Evolutionary conservation across 768 basidiomycete species (phyloP), one percentile per base, ranked within the genome.

Genomic region (Boletus eberwhitei): DNA sequence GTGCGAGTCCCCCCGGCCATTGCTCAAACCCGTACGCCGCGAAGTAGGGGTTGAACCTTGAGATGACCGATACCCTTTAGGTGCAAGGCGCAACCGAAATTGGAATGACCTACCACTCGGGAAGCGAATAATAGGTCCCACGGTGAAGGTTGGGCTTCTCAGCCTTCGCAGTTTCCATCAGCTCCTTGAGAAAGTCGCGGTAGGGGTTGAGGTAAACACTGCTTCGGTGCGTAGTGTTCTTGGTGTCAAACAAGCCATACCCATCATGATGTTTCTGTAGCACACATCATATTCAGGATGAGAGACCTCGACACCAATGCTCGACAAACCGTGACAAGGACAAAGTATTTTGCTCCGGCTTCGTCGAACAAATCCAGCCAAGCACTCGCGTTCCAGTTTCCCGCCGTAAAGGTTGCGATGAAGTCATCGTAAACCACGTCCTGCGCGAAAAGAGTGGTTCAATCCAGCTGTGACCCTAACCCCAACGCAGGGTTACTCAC

Each of bases 191-290:
- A 32, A 84, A 74, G 62, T 85, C 79, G 8, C 79, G 75, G 57
- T 78, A 69, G 0, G 82, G 82, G 2, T 77, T 74, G 16, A 83
- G 72, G 46, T 77, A 59, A 8, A 79, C 73, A 19, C 77, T 78
- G 43, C 73, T 79, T 50, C 83, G 65, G 58, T 82, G 70, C 0
- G 79, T 80, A 4, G 81, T 80, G 50, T 81, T 73, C 46, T 72
- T 73, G 4, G 84, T 79, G 57, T 85, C 81, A 35, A 84, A 85
- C 2, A 84, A 61, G 1, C 72, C 72, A 53, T 78, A 84, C 1
- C 84, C 84, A 52, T 85, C 84, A 52, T 85, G 83, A 50, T 85
- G 83, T 76, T 82, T 85, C 77, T 80, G 59, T 9, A 24, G 22
- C 29, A 11, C 13, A 29, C 14, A 13, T 60, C n/a, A n/a, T n/a